phyloP scores from a whole-genome alignment of 495 filamentous ascomycete species.

The Penicillium turbatum region DNA sequence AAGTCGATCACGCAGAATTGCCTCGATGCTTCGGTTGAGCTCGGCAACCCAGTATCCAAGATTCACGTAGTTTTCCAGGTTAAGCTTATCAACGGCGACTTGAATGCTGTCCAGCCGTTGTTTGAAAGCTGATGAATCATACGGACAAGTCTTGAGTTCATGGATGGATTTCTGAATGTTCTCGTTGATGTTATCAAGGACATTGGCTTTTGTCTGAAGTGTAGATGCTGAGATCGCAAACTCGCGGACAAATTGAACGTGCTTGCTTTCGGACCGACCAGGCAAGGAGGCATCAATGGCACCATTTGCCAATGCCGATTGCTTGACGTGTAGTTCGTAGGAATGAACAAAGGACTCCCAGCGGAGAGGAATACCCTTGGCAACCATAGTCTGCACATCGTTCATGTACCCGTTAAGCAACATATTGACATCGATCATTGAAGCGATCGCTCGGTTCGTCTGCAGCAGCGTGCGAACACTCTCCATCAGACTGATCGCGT shows the following conservation, averaged over 20 bases:
- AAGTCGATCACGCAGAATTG: slow-evolving; percentile 69
- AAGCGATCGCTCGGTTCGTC: slow-evolving; percentile 71
- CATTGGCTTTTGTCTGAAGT: slow-evolving; percentile 78
- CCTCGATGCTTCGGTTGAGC: slow-evolving; percentile 78
- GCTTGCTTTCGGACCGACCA: slow-evolving; percentile 74
- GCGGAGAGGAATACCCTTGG: slow-evolving; percentile 79
- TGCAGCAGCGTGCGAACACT: slow-evolving; percentile 86
- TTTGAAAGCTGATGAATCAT: slow-evolving; percentile 69
- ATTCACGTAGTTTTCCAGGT: slow-evolving; percentile 92
- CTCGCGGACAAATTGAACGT: slow-evolving; percentile 92
- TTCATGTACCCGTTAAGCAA: slow-evolving; percentile 87
- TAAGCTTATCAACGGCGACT: slow-evolving; percentile 86
- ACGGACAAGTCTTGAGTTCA: slow-evolving; percentile 83
- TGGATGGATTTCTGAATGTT: slow-evolving; percentile 75
- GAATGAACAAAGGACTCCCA: slow-evolving; percentile 98
- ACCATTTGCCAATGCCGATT: slow-evolving; percentile 55
- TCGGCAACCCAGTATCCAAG: slow-evolving; percentile 80
- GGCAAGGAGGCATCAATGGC: slow-evolving; percentile 53
- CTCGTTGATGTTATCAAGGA: slow-evolving; percentile 71
- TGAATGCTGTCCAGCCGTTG: slow-evolving; percentile 80
- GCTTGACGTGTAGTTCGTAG: slow-evolving; percentile 85
- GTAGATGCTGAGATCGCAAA: slow-evolving; percentile 80
- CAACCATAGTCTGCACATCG: slow-evolving; percentile 73
- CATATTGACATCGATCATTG: slow-evolving; percentile 80
- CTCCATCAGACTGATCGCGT: slow-evolving; percentile 97